A percentile compares a stretch with the other conserved stretches of the same genome.
Evolutionary conservation across 192 early-diverging fungal genomes (phyloP).

Genomic region (Coemansia sp.): DNA sequence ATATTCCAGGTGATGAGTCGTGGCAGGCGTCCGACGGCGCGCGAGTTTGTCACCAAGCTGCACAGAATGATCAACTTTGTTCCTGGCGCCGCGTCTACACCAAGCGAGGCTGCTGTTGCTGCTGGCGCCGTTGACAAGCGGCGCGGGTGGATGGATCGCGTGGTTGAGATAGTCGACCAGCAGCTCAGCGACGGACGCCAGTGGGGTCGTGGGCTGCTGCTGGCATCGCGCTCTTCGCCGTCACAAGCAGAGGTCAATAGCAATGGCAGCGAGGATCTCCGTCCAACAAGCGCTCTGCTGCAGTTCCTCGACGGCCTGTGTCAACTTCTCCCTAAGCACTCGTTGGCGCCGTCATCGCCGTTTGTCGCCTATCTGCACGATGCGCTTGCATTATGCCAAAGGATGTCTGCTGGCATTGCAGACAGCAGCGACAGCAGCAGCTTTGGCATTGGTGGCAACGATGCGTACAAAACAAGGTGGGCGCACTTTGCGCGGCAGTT

Average conservation of each 20-base stretch:
- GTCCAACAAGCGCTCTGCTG: slow-evolving; percentile 30
- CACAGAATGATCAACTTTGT: slow-evolving; percentile 22
- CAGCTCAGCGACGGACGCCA: slow-evolving; percentile 68
- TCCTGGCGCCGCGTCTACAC: slow-evolving; percentile 2
- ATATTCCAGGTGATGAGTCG: slow-evolving; percentile 47
- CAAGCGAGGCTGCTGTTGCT: background rate
- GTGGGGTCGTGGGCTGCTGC: slow-evolving; percentile 62
- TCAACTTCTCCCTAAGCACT: slow-evolving; percentile 24
- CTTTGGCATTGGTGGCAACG: background rate
- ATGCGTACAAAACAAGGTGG: slow-evolving; percentile 19
- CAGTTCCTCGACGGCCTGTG: slow-evolving; percentile 36
- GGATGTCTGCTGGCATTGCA: slow-evolving; percentile 2
- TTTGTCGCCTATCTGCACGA: slow-evolving; percentile 27
- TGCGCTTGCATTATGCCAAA: slow-evolving; percentile 13
- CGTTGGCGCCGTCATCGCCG: slow-evolving; percentile 19
- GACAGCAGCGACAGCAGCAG: background rate
- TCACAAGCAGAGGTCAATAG: too few relatives aligned
- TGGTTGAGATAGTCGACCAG: slow-evolving; percentile 75
- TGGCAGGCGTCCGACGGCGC: slow-evolving; percentile 34
- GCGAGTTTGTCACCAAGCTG: slow-evolving; percentile 28
- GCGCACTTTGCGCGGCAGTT: slow-evolving; percentile 28
- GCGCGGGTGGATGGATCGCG: slow-evolving; percentile 72
- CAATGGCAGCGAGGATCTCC: background rate
- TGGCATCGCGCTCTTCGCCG: slow-evolving; percentile 13
- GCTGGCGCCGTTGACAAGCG: slow-evolving; percentile 18